Evolutionary conservation across 208 protist genomes (phyloP), one percentile per base, ranked within the genome.

Genomic region (Leishmania braziliensis): DNA sequence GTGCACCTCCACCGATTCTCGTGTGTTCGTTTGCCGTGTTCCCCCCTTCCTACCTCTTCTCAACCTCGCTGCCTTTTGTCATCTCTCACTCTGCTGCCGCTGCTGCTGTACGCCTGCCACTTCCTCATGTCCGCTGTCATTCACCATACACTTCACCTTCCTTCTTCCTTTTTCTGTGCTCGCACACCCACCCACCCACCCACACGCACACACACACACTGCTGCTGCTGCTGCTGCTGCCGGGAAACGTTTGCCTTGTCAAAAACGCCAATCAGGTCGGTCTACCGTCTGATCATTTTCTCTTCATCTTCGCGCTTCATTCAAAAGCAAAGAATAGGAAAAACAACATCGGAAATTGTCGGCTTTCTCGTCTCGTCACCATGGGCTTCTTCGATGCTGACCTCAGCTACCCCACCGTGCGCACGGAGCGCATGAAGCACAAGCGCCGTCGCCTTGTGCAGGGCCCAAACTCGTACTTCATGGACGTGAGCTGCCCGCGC

Each of bases 391-490:
- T 97, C 79, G 95, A 99, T 86, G 86, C 93, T 50, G 99, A 99
- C 91, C 96, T 99, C 81, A 97, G 99, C 58, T 96, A 99, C 95
- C 99, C 99, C 77, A 95, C 92, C 82, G 89, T 93, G 78, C 94
- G 96, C 85, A 79, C 89, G 33, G 99, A 99, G 95, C 91, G 90
- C 84, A 90, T 94, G 83, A 98, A 98, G 89, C 99, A 99, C 98
- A 99, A 99, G 97, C 96, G 99, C 86, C 99, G 99, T 95, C 95
- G 99, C 83, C 93, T 99, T 26, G 98, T 99, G 66, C 99, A 99
- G 94, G 94, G 94, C 83, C 99, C 99, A 78, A 99, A 99, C 96
- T 99, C 97, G n/a, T 99, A 97, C 95, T 99, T 99, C 93, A 98
- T 99, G 96, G 99, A 99, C 77, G 99, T 99, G 53, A 99, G 99